phyloP scores from a whole-genome alignment of 2,329 filamentous ascomycete species.

The Penicillium sp. region DNA sequence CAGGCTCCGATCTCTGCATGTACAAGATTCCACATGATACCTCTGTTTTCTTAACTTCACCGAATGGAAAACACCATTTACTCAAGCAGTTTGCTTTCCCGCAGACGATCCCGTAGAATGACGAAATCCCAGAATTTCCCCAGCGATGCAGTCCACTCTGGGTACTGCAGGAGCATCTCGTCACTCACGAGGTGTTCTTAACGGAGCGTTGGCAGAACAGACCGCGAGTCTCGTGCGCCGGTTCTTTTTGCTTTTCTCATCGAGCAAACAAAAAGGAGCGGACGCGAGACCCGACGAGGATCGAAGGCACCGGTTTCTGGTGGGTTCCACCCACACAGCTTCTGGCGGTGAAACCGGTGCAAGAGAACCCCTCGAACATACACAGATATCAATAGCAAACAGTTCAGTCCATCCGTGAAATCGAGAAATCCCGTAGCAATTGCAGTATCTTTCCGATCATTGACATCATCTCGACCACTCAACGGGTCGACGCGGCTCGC shows the following conservation, averaged over 20 bases:
- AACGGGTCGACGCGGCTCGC: slow-evolving; percentile 2
- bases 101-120: background rate
- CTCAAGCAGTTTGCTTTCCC: slow-evolving; percentile 4
- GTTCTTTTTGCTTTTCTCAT: slow-evolving; percentile 23
- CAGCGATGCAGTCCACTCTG: slow-evolving; percentile 70
- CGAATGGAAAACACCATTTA: slow-evolving; percentile 8
- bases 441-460: background rate
- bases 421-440: background rate
- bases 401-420: slow-evolving; percentile 3
- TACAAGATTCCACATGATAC: slow-evolving; percentile 22
- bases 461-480: background rate
- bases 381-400: slow-evolving; percentile 5
- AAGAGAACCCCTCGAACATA: slow-evolving; percentile 43
- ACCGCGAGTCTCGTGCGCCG: slow-evolving; percentile 17
- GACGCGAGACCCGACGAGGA: slow-evolving; percentile 25
- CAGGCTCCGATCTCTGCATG: slow-evolving; percentile 19
- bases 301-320: slow-evolving; percentile 39
- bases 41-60: slow-evolving; percentile 16
- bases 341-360: slow-evolving; percentile 36
- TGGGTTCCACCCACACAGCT: slow-evolving; percentile 13
- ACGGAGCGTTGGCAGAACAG: slow-evolving; percentile 78
- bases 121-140: slow-evolving; percentile 33
- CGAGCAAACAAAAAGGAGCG: background rate
- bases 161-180: slow-evolving; percentile 70
- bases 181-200: slow-evolving; percentile 66